Conservation (phyloP, 1,284 basidiomycete species). For the Irpex lacteus region DNA sequence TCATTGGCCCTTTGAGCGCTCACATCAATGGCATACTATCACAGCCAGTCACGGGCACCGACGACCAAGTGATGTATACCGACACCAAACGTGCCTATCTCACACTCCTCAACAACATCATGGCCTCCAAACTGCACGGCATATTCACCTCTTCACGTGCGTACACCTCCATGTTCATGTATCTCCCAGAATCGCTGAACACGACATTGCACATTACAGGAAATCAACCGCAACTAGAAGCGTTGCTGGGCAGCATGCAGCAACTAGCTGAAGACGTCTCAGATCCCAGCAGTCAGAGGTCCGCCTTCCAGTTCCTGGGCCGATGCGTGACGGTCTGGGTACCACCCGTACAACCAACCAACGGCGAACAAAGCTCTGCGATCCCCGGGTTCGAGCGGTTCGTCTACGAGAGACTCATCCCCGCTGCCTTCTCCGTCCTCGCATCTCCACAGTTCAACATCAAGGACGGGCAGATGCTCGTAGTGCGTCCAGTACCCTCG, state of each 20-base stretch:
- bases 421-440: constrained; percentile 82
- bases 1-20: constrained; percentile 82
- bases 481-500: constrained; percentile 48
- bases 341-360: constrained; percentile 37
- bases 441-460: constrained; percentile 81
- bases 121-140: constrained; percentile 77
- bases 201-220: constrained; percentile 40
- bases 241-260: constrained; percentile 72
- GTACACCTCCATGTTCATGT: constrained; percentile 29
- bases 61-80: constrained; percentile 81
- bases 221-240: constrained; percentile 78
- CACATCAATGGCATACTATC: constrained; percentile 84
- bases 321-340: constrained; percentile 84
- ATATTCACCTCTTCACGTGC: constrained; percentile 87
- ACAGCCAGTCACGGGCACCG: constrained; percentile 85
- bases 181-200: not conserved
- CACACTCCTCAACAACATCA: constrained; percentile 78
- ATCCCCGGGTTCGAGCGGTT: constrained; percentile 93
- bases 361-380: constrained; percentile 35
- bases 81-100: constrained; percentile 93
- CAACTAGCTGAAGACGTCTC: constrained; percentile 73
- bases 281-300: constrained; percentile 75
- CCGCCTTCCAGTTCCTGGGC: constrained; percentile 81
- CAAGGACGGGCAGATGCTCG: constrained; percentile 82
- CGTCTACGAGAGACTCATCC: constrained; percentile 87